Percentiles rank a stretch among this genome's conserved stretches.
Conservation (phyloP, 2,329 filamentous ascomycete genomes). For the Exophiala sp. region DNA sequence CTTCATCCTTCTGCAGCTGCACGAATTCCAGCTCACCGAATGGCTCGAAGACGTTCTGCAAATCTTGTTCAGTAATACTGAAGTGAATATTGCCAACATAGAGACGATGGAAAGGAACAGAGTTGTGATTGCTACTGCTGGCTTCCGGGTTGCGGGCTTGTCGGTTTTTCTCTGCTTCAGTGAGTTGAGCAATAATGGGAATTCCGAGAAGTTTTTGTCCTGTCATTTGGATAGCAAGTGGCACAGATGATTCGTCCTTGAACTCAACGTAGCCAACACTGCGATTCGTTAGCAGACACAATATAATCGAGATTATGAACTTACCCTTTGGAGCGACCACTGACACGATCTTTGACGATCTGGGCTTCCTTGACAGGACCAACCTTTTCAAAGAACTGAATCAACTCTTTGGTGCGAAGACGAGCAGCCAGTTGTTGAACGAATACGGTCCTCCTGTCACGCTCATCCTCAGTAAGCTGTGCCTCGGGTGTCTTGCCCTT, state of each 20-base stretch:
- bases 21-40: constrained; percentile 98
- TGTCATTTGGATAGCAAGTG: constrained; percentile 92
- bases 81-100: constrained; percentile 99
- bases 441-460: constrained; percentile 94
- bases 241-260: constrained; percentile 89
- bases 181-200: constrained; percentile 95
- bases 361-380: constrained; percentile 95
- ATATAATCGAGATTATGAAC: constrained; percentile 33
- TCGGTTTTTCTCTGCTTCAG: constrained; percentile 98
- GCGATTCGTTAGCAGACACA: constrained; percentile 37
- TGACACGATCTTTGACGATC: constrained; percentile 97
- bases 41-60: constrained; percentile 94
- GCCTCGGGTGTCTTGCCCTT: constrained; percentile 57
- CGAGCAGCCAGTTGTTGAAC: constrained; percentile 96
- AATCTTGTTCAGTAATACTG: constrained; percentile 93
- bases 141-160: constrained; percentile 81
- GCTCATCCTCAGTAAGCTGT: constrained; percentile 87
- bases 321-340: constrained; percentile 94
- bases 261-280: constrained; percentile 99
- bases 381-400: constrained; percentile 92
- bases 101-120: constrained; percentile 92
- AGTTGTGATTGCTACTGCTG: constrained; percentile 67
- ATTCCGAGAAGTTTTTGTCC: constrained; percentile 98
- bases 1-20: constrained; percentile 94
- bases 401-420: constrained; percentile 85